Percentiles rank a stretch among this genome's conserved stretches.
phyloP scores from a whole-genome alignment of 345 rosid genomes.

The Pugionium dolabratum region DNA sequence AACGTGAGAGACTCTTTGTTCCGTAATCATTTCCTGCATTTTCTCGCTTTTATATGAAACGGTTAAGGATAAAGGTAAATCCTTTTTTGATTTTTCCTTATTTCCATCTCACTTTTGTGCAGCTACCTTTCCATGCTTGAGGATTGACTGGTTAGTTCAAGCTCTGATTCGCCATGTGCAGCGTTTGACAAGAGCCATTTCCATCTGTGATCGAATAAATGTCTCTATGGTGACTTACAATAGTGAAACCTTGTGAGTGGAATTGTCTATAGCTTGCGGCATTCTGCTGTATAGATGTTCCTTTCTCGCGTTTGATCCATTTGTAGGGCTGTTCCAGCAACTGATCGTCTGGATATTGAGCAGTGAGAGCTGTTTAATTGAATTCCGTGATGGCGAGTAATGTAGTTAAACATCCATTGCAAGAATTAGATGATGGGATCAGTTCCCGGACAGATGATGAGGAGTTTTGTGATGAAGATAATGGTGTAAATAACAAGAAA shows the following conservation, averaged over 20 bases:
- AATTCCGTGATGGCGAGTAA: conserved; percentile 51
- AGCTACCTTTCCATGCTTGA: conserved; percentile 37
- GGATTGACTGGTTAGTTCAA: conserved; percentile 33
- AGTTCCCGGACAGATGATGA: conserved; percentile 25
- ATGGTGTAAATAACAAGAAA: conserved; percentile 39
- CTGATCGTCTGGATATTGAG: conserved; percentile 4
- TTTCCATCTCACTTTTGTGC: conserved; percentile 10
- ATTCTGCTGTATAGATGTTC: conserved; percentile 2
- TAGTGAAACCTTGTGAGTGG: too few species aligned
- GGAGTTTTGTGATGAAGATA: conserved; percentile 41
- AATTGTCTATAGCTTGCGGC: too few species aligned
- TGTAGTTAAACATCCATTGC: conserved; percentile 52
- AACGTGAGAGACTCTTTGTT: conserved; percentile 31
- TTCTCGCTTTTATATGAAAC: conserved; percentile 16
- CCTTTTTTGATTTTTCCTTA: not conserved
- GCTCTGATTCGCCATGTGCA: conserved; percentile 3
- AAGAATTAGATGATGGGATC: conserved; percentile 39
- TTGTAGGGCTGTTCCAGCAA: conserved; percentile 1
- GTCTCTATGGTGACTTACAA: not conserved
- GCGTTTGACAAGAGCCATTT: not conserved
- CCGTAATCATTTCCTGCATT: not conserved
- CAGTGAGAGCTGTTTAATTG: conserved; percentile 2
- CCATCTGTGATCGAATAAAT: conserved; percentile 6
- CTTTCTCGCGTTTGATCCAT: conserved; percentile 17
- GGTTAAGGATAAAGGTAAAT: not conserved